Conservation (phyloP, 805 yeast genomes). For the Saccharomyces paradoxus region DNA sequence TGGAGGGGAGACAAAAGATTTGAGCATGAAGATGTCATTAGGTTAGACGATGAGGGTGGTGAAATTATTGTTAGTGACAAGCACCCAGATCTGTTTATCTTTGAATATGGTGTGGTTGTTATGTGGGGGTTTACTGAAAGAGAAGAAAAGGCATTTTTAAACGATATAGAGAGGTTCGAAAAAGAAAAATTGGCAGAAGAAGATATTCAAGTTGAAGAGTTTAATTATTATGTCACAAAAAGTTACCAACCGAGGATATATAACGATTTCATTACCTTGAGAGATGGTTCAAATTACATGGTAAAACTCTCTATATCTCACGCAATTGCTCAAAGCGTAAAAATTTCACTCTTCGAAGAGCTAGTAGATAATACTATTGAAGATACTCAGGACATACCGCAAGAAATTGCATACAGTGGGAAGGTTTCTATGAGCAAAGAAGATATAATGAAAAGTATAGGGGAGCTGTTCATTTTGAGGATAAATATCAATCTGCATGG, state of each 20-base stretch:
- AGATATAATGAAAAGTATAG: slow-evolving; percentile 94
- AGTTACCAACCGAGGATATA: slow-evolving; percentile 92
- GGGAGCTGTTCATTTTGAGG: slow-evolving; percentile 83
- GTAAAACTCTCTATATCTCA: slow-evolving; percentile 87
- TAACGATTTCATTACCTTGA: slow-evolving; percentile 86
- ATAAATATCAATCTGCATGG: slow-evolving; percentile 79
- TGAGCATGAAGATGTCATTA: slow-evolving; percentile 41
- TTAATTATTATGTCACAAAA: slow-evolving; percentile 88
- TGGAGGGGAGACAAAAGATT: slow-evolving; percentile 54
- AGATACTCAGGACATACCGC: slow-evolving; percentile 95
- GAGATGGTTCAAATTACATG: slow-evolving; percentile 88
- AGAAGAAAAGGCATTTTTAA: slow-evolving; percentile 75
- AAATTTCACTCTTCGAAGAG: slow-evolving; percentile 91
- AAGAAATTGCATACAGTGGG: slow-evolving; percentile 89
- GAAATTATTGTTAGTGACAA: slow-evolving; percentile 80
- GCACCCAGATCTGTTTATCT: slow-evolving; percentile 72
- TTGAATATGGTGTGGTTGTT: slow-evolving; percentile 95
- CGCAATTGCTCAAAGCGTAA: slow-evolving; percentile 92
- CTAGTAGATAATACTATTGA: slow-evolving; percentile 93
- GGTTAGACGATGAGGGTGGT: slow-evolving; percentile 91
- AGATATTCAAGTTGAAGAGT: slow-evolving; percentile 90
- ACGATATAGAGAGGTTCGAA: slow-evolving; percentile 83
- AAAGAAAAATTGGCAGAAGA: slow-evolving; percentile 75
- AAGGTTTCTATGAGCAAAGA: slow-evolving; percentile 90
- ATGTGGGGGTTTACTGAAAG: slow-evolving; percentile 88